Base-by-base conservation (phyloP, 2,329 filamentous ascomycete species). In the Trichoderma simmonsii region DNA sequence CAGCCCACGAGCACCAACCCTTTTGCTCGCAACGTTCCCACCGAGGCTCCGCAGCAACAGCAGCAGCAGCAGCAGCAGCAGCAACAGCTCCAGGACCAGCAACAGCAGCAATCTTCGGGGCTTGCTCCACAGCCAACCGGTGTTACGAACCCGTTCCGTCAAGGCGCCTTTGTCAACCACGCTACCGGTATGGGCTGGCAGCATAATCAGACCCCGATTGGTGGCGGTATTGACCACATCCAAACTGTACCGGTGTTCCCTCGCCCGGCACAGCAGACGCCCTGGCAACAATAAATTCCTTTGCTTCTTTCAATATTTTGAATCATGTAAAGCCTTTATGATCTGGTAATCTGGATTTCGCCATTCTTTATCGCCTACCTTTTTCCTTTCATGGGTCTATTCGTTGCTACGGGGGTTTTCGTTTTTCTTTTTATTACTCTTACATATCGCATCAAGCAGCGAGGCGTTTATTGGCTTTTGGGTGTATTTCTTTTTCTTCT, bases 61-160 rank as follows among this genome's bases (percentile, higher is more conserved):
- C 32, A 34, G 32, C 32, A 34, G 12, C 32, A 34, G 9, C 68
- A 4, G 32, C 32, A 34, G 12, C 32, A 34, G 12, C 32, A 34
- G 4, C 68, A 4, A 14, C 77, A 79, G 12, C 74, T 73, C 15
- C 81, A 82, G 57, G 83, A 84, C 65, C 79, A 83, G n/a, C 85
- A 26, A 26, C 26, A 84, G 1, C 43, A 51, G n/a, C 83, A 85
- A 84, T 82, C 48, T 82, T 81, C 39, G 81, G 80, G 86, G 63
- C 83, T 96, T 6, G 87, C 87, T 68, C 89, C 94, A 2, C 94
- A 95, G 77, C 88, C 92, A 1, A 98, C 95, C 0, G 95, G 94
- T 9, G 94, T 89, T 77, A 98, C 95, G 2, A 99, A 99, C 78
- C 96, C 96, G 0, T 98, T 98, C 87, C 89, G 96, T 18, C 94